A percentile compares a stretch with the other conserved stretches of the same genome.
These are phyloP conservation scores for Microdochium nivale DNA, from an alignment of 2,329 filamentous ascomycete genomes.

Conservation along the genomic window DNA sequence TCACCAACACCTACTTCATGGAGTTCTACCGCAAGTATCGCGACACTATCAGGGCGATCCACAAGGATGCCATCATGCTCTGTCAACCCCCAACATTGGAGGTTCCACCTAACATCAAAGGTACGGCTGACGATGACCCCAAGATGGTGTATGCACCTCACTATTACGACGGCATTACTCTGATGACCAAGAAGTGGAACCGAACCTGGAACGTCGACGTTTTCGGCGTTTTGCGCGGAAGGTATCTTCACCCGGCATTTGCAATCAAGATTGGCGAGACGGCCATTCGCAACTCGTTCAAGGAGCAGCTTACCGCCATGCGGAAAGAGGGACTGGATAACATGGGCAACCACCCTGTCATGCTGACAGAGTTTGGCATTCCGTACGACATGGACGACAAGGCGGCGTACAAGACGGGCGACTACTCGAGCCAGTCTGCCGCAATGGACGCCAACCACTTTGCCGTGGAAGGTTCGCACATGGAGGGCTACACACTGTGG, in stretches of 20 bases:
- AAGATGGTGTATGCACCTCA: slow-evolving; percentile 90
- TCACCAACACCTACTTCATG: slow-evolving; percentile 90
- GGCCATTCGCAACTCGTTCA: slow-evolving; percentile 88
- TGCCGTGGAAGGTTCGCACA: slow-evolving; percentile 73
- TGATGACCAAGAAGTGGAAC: slow-evolving; percentile 99
- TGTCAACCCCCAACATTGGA: slow-evolving; percentile 90
- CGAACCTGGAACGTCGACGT: slow-evolving; percentile 96
- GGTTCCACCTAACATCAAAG: slow-evolving; percentile 81
- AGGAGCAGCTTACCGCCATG: slow-evolving; percentile 76
- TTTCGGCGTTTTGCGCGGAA: slow-evolving; percentile 80
- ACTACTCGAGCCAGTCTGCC: slow-evolving; percentile 85
- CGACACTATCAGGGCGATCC: slow-evolving; percentile 64
- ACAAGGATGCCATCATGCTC: slow-evolving; percentile 76
- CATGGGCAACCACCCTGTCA: slow-evolving; percentile 78
- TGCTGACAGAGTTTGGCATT: slow-evolving; percentile 94
- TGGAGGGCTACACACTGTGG: slow-evolving; percentile 87
- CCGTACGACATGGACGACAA: slow-evolving; percentile 99
- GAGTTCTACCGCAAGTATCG: slow-evolving; percentile 71
- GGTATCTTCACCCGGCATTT: slow-evolving; percentile 81
- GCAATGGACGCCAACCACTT: slow-evolving; percentile 96
- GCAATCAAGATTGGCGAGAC: slow-evolving; percentile 89
- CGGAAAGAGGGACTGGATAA: slow-evolving; percentile 80
- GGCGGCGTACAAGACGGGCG: slow-evolving; percentile 87
- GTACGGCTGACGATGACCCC: slow-evolving; percentile 78
- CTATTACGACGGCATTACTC: slow-evolving; percentile 92